Evolutionary conservation across 1,284 basidiomycete genomes (phyloP).

Genomic region (Rhodofomes roseus): DNA sequence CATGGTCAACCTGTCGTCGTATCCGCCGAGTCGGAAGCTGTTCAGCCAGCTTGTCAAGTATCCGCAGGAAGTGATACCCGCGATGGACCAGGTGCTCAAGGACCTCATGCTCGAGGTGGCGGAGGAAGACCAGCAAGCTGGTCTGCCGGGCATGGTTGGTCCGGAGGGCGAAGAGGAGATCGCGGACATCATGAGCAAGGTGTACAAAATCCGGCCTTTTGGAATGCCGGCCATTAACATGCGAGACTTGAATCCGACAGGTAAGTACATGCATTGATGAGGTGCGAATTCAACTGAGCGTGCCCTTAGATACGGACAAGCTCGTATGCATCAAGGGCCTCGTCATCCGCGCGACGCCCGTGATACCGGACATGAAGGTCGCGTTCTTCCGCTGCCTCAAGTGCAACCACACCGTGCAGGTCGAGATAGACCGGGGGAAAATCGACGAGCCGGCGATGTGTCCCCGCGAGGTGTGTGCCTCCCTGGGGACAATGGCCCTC

Average conservation of each 20-base stretch:
- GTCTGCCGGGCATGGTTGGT: conserved; percentile 66
- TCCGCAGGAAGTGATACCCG: conserved; percentile 95
- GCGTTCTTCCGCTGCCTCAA: conserved; percentile 98
- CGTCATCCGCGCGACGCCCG: conserved; percentile 94
- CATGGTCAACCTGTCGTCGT: conserved; percentile 84
- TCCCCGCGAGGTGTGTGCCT: conserved; percentile 88
- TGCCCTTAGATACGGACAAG: conserved; percentile 86
- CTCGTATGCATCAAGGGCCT: conserved; percentile 94
- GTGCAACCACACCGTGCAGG: conserved; percentile 92
- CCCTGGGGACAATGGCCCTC: conserved; percentile 87
- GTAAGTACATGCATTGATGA: conserved; percentile 38
- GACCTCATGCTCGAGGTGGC: conserved; percentile 84
- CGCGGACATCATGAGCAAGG: conserved; percentile 71
- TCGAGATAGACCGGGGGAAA: conserved; percentile 94
- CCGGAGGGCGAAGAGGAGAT: conserved; percentile 75
- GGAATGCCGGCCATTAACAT: conserved; percentile 83
- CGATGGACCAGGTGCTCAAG: conserved; percentile 95
- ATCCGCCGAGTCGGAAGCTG: conserved; percentile 81
- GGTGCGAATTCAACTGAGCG: neutral
- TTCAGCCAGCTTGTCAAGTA: conserved; percentile 83
- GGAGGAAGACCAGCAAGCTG: conserved; percentile 71
- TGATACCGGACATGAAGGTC: conserved; percentile 98
- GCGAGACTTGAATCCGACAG: conserved; percentile 87
- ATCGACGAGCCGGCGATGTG: conserved; percentile 92
- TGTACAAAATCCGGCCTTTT: conserved; percentile 93